Evolutionary conservation across 2,329 filamentous ascomycete genomes (phyloP), one percentile per base, ranked within the genome.

Genomic region (Verruconis gallopava): DNA sequence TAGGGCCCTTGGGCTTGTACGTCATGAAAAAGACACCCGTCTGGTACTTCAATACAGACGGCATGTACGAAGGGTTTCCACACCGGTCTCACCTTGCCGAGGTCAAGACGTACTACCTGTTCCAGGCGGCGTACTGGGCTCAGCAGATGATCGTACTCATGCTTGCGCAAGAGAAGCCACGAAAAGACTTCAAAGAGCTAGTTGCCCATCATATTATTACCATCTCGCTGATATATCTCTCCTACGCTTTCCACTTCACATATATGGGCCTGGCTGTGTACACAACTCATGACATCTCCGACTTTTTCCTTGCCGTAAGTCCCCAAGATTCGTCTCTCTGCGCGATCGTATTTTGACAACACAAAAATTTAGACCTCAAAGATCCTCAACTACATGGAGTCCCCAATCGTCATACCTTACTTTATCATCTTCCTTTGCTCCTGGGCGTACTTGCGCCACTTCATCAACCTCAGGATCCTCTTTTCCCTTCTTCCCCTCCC

Each of bases 101-200:
- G 30, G 86, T 95, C 74, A 96, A 96, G 69, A 85, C 89, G 46
- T 96, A 95, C 66, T 96, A 96, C 60, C 71, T 96, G 48, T 82
- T 95, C 53, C 79, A 96, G 65, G 89, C 85, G 34, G 83, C 82
- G 50, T 96, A 94, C 71, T 96, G 89, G 89, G 77, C 83, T 3
- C 88, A 95, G 68, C 88, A 95, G 67, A 83, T 81, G 39, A 82
- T 96, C 51, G 88, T 95, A 14, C 67, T 95, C 46, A 54, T 93
- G 45, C 67, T 95, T 40, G 83, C 84, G 60, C 73, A 94, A 61
- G 88, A 96, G 69, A 93, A 93, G 69, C 88, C 83, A 20, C 71
- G 88, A 46, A 95, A 94, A 67, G 88, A 96, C 62, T 95, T 89
- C 64, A 88, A 85, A 64, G 88, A 95, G 68, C 73, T 95, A 42